Conservation (phyloP, 257 asterid species). For the Gentiana macrophylla region DNA sequence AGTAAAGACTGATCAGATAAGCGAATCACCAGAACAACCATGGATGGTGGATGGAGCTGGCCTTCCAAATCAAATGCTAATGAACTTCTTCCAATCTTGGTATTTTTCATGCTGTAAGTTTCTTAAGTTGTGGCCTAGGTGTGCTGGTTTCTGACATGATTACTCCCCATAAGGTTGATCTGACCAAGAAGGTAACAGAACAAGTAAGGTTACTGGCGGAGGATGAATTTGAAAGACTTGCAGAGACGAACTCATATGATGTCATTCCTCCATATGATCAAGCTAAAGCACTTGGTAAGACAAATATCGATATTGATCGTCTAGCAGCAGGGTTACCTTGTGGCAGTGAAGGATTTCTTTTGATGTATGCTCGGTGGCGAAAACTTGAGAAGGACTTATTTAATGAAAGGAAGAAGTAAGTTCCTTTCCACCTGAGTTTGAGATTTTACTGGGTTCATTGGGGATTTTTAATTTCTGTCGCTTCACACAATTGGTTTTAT, state of each 20-base stretch:
- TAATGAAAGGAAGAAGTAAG: conserved; percentile 88
- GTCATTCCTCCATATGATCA: conserved; percentile 92
- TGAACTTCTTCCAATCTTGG: conserved; percentile 24
- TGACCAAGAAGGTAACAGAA: conserved; percentile 90
- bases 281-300: conserved; percentile 98
- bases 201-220: conserved; percentile 79
- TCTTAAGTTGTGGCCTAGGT: too few species aligned
- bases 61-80: conserved; percentile 25
- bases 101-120: background rate
- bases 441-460: too few species aligned
- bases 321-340: conserved; percentile 98
- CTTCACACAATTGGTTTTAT: background rate
- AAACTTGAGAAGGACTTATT: conserved; percentile 88
- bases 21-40: conserved; percentile 17
- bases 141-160: background rate
- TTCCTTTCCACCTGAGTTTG: background rate
- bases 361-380: conserved; percentile 98
- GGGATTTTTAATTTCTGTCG: conserved; percentile 4
- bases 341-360: conserved; percentile 97
- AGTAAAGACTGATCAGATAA: conserved; percentile 10
- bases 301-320: conserved; percentile 88
- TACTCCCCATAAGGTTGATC: conserved; percentile 38
- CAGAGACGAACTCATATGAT: conserved; percentile 55
- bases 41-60: conserved; percentile 38
- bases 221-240: conserved; percentile 87